Percentiles rank a stretch among this genome's conserved stretches.
Conservation (phyloP, 2,329 filamentous ascomycete genomes). For the Rasamsonia emersonii region DNA sequence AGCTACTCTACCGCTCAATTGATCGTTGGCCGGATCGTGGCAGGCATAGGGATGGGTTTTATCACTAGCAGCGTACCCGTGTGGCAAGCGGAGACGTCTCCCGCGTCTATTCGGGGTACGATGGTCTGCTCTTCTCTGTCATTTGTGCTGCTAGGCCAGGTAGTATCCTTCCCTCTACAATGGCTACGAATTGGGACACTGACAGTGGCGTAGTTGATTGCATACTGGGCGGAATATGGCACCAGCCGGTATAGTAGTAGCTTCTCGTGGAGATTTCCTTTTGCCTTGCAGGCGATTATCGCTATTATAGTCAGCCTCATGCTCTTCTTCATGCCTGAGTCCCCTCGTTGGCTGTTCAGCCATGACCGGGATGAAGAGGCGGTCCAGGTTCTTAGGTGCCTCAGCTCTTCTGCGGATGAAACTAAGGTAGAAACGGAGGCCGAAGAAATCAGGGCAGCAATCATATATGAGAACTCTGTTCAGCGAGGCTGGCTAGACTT, state of each 20-base stretch:
- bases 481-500: background rate
- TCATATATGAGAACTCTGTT: background rate
- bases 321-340: constrained; percentile 12
- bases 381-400: constrained; percentile 9
- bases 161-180: no score
- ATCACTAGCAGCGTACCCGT: constrained; percentile 19
- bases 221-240: constrained; percentile 15
- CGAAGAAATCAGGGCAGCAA: background rate
- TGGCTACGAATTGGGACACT: no score
- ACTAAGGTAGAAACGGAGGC: no score
- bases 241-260: constrained; percentile 14
- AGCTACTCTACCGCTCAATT: constrained; percentile 43
- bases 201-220: constrained; percentile 32
- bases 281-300: constrained; percentile 9
- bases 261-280: constrained; percentile 17
- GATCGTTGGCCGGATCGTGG: constrained; percentile 46
- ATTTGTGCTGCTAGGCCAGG: constrained; percentile 13
- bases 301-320: constrained; percentile 10
- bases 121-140: no score
- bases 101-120: constrained; percentile 10
- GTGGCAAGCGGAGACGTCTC: constrained; percentile 18
- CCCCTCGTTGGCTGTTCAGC: constrained; percentile 16
- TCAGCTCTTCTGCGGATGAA: no score
- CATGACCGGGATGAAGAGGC: constrained; percentile 10
- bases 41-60: constrained; percentile 36